Base-by-base conservation (phyloP, 2,329 filamentous ascomycete genomes). In the Pseudogymnoascus pannorum region DNA sequence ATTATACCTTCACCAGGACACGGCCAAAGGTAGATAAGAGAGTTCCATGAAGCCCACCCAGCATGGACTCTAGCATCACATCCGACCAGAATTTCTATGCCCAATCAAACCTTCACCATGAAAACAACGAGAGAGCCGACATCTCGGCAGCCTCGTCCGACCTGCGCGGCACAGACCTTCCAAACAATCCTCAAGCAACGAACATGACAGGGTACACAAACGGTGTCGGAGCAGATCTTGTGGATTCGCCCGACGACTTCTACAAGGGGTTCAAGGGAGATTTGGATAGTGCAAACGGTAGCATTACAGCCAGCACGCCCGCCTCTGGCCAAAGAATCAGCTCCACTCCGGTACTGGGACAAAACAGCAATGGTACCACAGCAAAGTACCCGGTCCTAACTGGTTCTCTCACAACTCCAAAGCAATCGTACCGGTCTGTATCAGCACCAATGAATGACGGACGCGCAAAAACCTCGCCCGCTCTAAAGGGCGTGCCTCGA, bases 361-460 rank as follows among this genome's bases (percentile, higher is more conserved):
- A 80, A 60, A 82, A 80, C 71, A 76, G 78, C 67, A 80, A 79
- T 72, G 78, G 76, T 66, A 74, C 77, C 42, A 76, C 77, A 57
- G 73, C 79, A 31, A 84, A 77, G 69, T 77, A 79, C 66, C 74
- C 78, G 65, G 69, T 74, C 35, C 69, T 75, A 61, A 73, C 76
- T 63, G 72, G 68, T 61, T 63, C 68, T 64, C 77, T 77, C 65
- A 73, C 71, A 61, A 74, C 74, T 48, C 64, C 74, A 57, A 79
- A 78, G 63, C 71, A 78, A 44, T 68, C 75, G 62, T 67, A 68
- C 57, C 81, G 84, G 63, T 84, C 84, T 24, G 79, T 77, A 60
- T 86, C 84, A 44, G 82, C 78, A 66, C 82, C 84, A 38, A 70
- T 81, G 58, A 80, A 72, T 36, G 65, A 78, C 67, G 77, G 59